These are phyloP conservation scores for Tympanopsis confertula DNA, from an alignment of 2,329 filamentous ascomycete species.

Conservation along the genomic window DNA sequence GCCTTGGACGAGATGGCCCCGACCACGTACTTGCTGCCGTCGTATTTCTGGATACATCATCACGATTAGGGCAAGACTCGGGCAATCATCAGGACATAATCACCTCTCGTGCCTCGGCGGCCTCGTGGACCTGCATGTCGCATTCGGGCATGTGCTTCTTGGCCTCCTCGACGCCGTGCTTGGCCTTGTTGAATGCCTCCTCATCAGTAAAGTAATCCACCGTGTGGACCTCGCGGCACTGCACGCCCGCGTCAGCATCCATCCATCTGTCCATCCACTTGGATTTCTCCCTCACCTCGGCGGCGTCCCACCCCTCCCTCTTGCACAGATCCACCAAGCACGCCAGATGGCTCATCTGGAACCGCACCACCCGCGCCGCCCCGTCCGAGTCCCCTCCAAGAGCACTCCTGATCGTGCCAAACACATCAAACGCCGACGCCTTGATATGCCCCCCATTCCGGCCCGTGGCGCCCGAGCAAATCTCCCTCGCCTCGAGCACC, in stretches of 20 bases:
- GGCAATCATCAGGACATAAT: slow-evolving; percentile 2
- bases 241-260: background rate
- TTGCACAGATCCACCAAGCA: slow-evolving; percentile 24
- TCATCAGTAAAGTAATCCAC: slow-evolving; percentile 30
- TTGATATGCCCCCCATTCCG: slow-evolving; percentile 42
- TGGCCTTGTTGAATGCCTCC: slow-evolving; percentile 18
- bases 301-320: slow-evolving; percentile 15
- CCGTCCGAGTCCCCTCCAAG: slow-evolving; percentile 16
- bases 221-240: slow-evolving; percentile 28
- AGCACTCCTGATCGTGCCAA: slow-evolving; percentile 15
- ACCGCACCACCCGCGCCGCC: slow-evolving; percentile 27
- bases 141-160: slow-evolving; percentile 25
- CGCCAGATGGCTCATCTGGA: slow-evolving; percentile 29
- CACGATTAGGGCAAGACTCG: slow-evolving; percentile 1
- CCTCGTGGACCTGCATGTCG: slow-evolving; percentile 19
- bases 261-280: background rate
- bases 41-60: slow-evolving; percentile 17
- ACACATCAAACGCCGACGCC: slow-evolving; percentile 27
- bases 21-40: slow-evolving; percentile 17
- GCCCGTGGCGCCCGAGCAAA: slow-evolving; percentile 39
- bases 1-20: slow-evolving; percentile 32
- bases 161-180: slow-evolving; percentile 18
- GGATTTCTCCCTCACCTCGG: slow-evolving; percentile 14
- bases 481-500: slow-evolving; percentile 35
- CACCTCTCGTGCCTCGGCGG: slow-evolving; percentile 17